Base-by-base conservation (phyloP, 208 protist species). In the Tritrichomonas musculus region DNA sequence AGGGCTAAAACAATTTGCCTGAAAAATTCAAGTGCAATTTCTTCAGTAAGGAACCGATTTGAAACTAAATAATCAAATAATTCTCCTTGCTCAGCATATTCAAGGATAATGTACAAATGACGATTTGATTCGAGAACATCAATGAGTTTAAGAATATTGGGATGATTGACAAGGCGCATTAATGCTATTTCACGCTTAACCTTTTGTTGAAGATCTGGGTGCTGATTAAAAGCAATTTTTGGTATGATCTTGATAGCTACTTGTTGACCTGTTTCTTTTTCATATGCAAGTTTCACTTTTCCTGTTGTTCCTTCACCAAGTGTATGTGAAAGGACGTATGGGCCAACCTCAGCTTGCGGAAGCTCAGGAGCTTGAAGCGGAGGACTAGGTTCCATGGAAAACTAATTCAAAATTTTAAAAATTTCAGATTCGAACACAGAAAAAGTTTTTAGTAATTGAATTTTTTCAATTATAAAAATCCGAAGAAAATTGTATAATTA, bases 191-290 rank as follows among this genome's bases (percentile, higher is more conserved):
- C 73, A 53, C 73, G 30, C 41, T 82, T 33, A 9, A 82, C 41
- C 30, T 82, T 82, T 11, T 49, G 4, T 82, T 82, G 39, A 82
- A 82, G 73, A n/a, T 36, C 41, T 20, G 30, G 41, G 47, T 82
- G 47, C 41, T 82, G n/a, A 0, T 47, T 41, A 44, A 82, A 82
- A 47, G 33, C 25, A 30, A 1, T n/a, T 82, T 82, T 82, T 82
- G 33, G 33, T 53, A 82, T 82, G 41, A 82, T 82, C 50, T 82
- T 82, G n/a, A 82, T 82, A 14, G 73, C 73, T 20, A 82, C 73
- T 25, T 50, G 30, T 53, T 82, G 39, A 20, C 50, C 41, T 82
- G 73, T 82, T 8, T 82, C 41, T 47, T 50, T 50, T 11, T 82
- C 25, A 9, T n/a, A 50, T 20, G 33, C 33, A 30, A 82, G 73